Base-by-base conservation (phyloP, 495 filamentous ascomycete genomes). In the Endocarpon pusillum region DNA sequence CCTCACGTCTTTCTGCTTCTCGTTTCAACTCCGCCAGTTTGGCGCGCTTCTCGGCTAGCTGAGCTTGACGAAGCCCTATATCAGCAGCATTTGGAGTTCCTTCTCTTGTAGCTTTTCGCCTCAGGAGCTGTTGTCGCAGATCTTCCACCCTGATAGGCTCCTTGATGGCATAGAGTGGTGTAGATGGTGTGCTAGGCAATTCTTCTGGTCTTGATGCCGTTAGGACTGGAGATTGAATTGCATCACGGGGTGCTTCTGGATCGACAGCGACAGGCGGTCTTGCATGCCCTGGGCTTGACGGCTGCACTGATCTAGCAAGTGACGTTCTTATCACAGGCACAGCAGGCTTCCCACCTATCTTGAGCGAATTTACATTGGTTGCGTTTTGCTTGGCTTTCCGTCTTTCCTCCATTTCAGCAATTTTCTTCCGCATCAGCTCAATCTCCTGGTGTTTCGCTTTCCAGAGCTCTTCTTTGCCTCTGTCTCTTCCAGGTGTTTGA, bases 371-470 rank as follows among this genome's bases (percentile, higher is more conserved):
- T n/a, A n/a, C n/a, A 31, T 49, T 54, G 31, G 49, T 61, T 16
- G 53, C 51, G 34, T 49, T 59, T 19, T 62, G 49, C 42, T 65
- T 73, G 22, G 58, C 58, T 50, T 72, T 73, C 39, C 69, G 73
- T 38, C 65, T 69, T 21, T 77, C 66, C 49, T 91, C 81, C 22
- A 74, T 64, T 45, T 83, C 75, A 11, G 75, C 78, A 48, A 93
- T 87, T 36, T 66, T 75, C 48, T 67, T 67, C 41, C 71, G 81
- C 61, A 86, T 70, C 24, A 65, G 64, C 48, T 80, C 68, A 32
- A 93, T 87, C 38, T 75, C 68, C 39, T 69, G 61, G 36, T 81
- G 67, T 44, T 76, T 78, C 16, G 59, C 41, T 5, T 47, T 43
- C 32, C 69, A 63, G 6, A 93, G 62, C 30, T 75, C 66, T 21